Conservation (phyloP, 2,329 filamentous ascomycete genomes). For the Madurella mycetomatis region DNA sequence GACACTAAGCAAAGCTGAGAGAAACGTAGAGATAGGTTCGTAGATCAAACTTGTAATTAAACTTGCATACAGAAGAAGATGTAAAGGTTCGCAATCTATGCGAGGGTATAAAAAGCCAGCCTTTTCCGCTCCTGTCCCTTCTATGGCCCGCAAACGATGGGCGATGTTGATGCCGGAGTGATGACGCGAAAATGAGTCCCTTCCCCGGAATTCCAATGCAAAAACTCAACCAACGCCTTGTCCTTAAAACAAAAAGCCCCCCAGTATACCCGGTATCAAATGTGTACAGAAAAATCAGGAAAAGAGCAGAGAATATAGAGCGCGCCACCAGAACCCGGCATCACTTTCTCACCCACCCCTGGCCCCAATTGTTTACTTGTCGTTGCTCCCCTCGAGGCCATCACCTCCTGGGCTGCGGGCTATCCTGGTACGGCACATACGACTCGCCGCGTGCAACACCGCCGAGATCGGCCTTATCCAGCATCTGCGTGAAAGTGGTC, state of each 20-base stretch:
- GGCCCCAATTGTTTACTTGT: neutral
- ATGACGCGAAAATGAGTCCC: neutral
- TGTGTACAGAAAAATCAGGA: neutral
- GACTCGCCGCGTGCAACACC: slow-evolving; percentile 38
- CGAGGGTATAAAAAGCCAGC: slow-evolving; percentile 3
- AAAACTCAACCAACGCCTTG: neutral
- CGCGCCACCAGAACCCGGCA: neutral
- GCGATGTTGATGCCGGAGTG: neutral
- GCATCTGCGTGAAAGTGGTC: slow-evolving; percentile 52
- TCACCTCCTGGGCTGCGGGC: slow-evolving; percentile 8
- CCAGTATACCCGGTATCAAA: neutral
- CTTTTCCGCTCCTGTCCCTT: neutral
- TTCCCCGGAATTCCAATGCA: neutral
- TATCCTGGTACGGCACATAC: slow-evolving; percentile 35
- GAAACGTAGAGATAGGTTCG: too few relatives aligned
- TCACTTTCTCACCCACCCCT: neutral
- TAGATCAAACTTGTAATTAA: neutral
- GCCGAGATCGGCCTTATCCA: slow-evolving; percentile 45
- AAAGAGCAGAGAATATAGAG: neutral
- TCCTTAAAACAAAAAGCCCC: neutral
- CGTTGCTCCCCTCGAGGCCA: neutral
- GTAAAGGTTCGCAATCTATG: neutral
- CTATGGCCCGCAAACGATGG: neutral
- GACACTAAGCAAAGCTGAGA: too few relatives aligned
- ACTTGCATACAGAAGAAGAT: neutral